Conservation (phyloP, 2,329 filamentous ascomycete genomes). For the Clonostachys byssicola region DNA sequence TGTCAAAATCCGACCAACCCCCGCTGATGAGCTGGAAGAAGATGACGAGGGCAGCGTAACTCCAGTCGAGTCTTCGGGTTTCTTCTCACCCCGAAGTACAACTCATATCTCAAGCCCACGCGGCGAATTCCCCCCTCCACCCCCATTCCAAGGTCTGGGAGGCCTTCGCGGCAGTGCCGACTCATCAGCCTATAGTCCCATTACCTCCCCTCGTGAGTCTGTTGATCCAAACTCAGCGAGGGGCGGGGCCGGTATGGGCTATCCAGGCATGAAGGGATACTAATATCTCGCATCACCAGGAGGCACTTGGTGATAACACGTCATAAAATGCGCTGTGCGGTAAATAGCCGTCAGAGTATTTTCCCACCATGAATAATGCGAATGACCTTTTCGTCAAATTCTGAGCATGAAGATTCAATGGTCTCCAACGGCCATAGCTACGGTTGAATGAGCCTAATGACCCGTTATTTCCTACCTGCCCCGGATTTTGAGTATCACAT, state of each 20-base stretch:
- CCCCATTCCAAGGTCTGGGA: slow-evolving; percentile 55
- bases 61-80: slow-evolving; percentile 63
- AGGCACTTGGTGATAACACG: too few relatives aligned
- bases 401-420: too few relatives aligned
- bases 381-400: too few relatives aligned
- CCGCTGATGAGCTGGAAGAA: slow-evolving; percentile 70
- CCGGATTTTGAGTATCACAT: too few relatives aligned
- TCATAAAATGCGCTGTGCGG: too few relatives aligned
- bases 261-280: slow-evolving; percentile 26
- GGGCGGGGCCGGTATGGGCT: slow-evolving; percentile 26
- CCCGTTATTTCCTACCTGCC: too few relatives aligned
- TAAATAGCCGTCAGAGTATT: too few relatives aligned
- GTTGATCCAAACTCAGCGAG: slow-evolving; percentile 32
- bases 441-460: too few relatives aligned
- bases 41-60: slow-evolving; percentile 66
- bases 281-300: too few relatives aligned
- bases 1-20: slow-evolving; percentile 79
- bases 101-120: slow-evolving; percentile 22
- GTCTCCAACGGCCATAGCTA: too few relatives aligned
- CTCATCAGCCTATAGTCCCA: slow-evolving; percentile 72
- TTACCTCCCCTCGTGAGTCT: slow-evolving; percentile 64
- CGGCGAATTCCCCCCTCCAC: slow-evolving; percentile 39
- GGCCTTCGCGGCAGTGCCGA: slow-evolving; percentile 56
- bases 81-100: slow-evolving; percentile 57
- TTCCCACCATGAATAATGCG: too few relatives aligned